Base-by-base conservation (phyloP, 495 filamentous ascomycete species). In the Terfezia boudieri region DNA sequence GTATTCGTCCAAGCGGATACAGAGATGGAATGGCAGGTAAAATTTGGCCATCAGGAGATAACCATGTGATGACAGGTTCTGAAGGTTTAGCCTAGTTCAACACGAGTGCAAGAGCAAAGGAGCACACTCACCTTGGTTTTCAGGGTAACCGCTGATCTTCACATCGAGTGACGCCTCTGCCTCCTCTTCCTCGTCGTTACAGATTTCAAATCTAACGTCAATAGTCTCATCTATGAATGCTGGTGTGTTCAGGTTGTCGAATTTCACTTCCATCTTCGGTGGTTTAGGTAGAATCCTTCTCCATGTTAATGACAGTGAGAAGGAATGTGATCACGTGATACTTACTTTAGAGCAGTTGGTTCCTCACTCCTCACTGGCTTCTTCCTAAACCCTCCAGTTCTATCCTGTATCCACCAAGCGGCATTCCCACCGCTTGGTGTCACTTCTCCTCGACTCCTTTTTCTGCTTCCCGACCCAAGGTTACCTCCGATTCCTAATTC, bases 121-220 rank as follows among this genome's bases (percentile, higher is more conserved):
- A 14, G 36, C 8, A 23, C 7, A 55, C 48, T 57, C 55, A 55
- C 58, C 49, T 50, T 59, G 59, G n/a, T 60, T 60, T 2, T 22
- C 55, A 4, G 62, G 59, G 59, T 62, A 65, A 43, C 83, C 83
- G 43, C 81, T 71, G 4, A 94, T 65, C 57, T 72, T 70, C 37
- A 80, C 73, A 53, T 87, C 81, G 8, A 90, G 67, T 23, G 74
- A 76, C 10, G 80, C 76, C 55, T 80, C 75, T 4, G 84, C 80
- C 32, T 82, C 76, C 41, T 84, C 81, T 9, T 87, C 84, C 68
- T 99, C 90, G 56, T 79, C 80, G 55, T 99, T 99, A 22, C 76
- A 60, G 16, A 94, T 69, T 32, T 81, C 74, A 38, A 96, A 71
- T 14, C 72, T 69, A 49, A 96, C 66, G 9, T 61, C 61, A 43